Evolutionary conservation across 345 rosid species (phyloP), one percentile per base, ranked within the genome.

Genomic region (Arabidopsis suecica): DNA sequence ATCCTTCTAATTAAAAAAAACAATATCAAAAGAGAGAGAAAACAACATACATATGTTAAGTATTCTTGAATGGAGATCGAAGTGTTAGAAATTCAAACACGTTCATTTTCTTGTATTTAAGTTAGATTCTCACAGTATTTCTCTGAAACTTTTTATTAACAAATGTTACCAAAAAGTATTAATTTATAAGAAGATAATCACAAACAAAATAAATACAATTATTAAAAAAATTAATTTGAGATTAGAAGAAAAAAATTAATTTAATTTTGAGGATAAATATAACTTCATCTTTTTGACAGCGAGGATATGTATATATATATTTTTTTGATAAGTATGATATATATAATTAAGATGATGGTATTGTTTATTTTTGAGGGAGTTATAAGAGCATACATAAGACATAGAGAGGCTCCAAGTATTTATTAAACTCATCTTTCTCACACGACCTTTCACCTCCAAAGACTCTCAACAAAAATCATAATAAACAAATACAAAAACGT

Each of bases 341-440:
- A 22, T 5, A 38, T 47, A 45, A 22, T 23, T 36, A 38, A 13
- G 14, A 11, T 36, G 50, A 61, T 72, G 55, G 37, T 54, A 59
- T 23, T 18, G 7, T 23, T 71, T 36, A 61, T 72, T 7, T 48
- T 5, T 7, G 7, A 11, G 77, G 37, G 4, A 51, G 30, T n/a
- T 16, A 23, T 23, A 38, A 12, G 33, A 44, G 6, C 33, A 55
- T n/a, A 36, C 12, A 74, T 12, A 5, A 2, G 2, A 28, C 49
- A 13, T 3, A 45, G 33, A 65, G 63, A 72, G 84, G 88, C 88
- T 85, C 84, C 85, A 69, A 53, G 36, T 83, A 85, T 86, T 88
- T 85, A 87, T 76, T 83, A 74, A 75, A 42, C 69, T 78, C 89
- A 80, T 82, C 80, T 84, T 73, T 53, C 67, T 83, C 88, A 78